Base-by-base conservation (phyloP, 192 early-diverging fungal genomes). In the Pilaira anomala region DNA sequence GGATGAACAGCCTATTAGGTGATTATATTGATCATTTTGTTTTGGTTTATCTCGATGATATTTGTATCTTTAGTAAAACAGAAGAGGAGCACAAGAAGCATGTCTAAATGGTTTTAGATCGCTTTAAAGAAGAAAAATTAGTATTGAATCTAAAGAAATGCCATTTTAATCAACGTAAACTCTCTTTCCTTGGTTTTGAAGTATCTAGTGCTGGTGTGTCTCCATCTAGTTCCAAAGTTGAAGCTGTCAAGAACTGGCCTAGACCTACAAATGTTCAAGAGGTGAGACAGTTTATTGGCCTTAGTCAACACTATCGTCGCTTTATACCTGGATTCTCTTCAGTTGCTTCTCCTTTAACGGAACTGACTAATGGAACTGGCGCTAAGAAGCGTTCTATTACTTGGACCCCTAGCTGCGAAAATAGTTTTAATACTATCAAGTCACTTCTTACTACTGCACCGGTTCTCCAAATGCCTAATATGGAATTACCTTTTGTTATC, bases 301-400 rank as follows among this genome's bases (percentile, higher is more conserved):
- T 73, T 3, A 52, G 60, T 0, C 70, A 69, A 29, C 73, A 50
- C 18, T 73, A 66, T n/a, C 41, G 55, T 0, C 44, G 44, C 0
- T 77, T 77, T 21, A 69, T 73, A 3, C 51, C 29, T 3, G 5
- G 18, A 0, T 77, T 56, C n/a, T 7, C 63, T 3, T 69, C 69
- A 16, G 58, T 76, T 7, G 51, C 50, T 8, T 18, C 42, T 0
- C 74, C 69, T 11, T 19, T 72, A 3, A 76, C 58, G 5, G 39
- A 46, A 12, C 24, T 45, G 21, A 60, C 57, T 18, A 11, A 22
- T 14, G 61, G 61, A 2, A 22, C 16, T 40, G 61, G 61, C n/a
- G 0, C 2, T n/a, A 3, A 63, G 52, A 24, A 13, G 30, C 3
- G 61, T 7, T 21, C 46, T 7, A 24, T 63, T 12, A 22, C 24